Conservation (phyloP, 1,284 basidiomycete species). For the Irpex rosettiformis region DNA sequence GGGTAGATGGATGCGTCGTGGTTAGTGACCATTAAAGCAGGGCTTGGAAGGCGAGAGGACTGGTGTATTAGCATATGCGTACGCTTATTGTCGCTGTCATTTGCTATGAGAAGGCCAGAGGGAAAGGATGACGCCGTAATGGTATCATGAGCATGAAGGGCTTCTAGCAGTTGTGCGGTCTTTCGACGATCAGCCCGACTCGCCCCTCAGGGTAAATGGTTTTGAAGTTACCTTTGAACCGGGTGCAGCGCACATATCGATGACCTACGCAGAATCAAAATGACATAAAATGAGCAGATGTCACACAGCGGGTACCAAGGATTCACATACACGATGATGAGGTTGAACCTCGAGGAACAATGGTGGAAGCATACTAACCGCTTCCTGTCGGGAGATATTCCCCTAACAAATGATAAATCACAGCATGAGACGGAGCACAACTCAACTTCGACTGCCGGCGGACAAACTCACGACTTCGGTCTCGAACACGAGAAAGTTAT, state of each 20-base stretch:
- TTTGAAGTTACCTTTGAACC: constrained; percentile 76
- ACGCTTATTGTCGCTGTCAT: constrained; percentile 91
- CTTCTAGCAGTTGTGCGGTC: constrained; percentile 91
- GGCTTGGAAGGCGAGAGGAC: constrained; percentile 90
- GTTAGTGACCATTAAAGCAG: constrained; percentile 94
- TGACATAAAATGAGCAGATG: neutral
- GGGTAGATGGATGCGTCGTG: constrained; percentile 92
- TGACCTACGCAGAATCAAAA: constrained; percentile 48
- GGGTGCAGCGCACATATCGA: constrained; percentile 99
- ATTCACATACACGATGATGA: constrained; percentile 71
- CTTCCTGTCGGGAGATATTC: constrained; percentile 95
- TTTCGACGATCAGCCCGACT: constrained; percentile 27
- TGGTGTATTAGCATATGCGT: constrained; percentile 98
- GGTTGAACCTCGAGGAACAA: constrained; percentile 94
- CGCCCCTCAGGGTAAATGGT: neutral
- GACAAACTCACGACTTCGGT: constrained; percentile 76
- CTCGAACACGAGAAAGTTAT: constrained; percentile 96
- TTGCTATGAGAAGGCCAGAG: constrained; percentile 81
- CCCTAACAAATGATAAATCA: constrained; percentile 50
- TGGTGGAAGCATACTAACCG: constrained; percentile 98
- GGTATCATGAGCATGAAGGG: constrained; percentile 72
- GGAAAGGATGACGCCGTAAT: constrained; percentile 62
- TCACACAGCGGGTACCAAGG: constrained; percentile 1
- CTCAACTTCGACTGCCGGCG: neutral
- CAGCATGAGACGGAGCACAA: neutral